Conservation (phyloP, 208 protist genomes). For the Angomonas deanei region DNA sequence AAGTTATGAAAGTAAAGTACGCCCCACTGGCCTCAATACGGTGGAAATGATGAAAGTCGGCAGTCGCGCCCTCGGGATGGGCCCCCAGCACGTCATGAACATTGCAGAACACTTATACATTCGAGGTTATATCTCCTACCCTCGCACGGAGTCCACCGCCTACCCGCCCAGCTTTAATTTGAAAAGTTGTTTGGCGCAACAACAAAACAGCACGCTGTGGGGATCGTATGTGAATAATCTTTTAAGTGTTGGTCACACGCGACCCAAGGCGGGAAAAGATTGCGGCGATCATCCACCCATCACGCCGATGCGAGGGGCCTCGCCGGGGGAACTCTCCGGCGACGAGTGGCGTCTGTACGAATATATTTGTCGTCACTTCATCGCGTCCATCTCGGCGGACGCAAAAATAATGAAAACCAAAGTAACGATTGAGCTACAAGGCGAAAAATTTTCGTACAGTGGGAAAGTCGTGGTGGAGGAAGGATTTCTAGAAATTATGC, state of each 20-base stretch:
- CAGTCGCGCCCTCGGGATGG: conserved; percentile 76
- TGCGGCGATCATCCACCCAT: conserved; percentile 91
- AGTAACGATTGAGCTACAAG: conserved; percentile 70
- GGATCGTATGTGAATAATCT: conserved; percentile 63
- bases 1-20: conserved; percentile 46
- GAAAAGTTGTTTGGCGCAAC: conserved; percentile 38
- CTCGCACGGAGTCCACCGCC: conserved; percentile 93
- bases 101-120: conserved; percentile 96
- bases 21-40: conserved; percentile 92
- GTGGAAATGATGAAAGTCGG: conserved; percentile 93
- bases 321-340: conserved; percentile 51
- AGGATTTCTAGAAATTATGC: conserved; percentile 86
- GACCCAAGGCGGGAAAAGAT: conserved; percentile 82
- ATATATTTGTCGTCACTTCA: conserved; percentile 87
- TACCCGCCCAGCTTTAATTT: conserved; percentile 93
- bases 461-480: conserved; percentile 72
- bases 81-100: conserved; percentile 91
- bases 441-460: conserved; percentile 69
- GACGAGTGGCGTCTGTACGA: conserved; percentile 88
- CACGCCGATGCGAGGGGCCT: conserved; percentile 80
- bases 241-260: conserved; percentile 47
- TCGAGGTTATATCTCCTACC: conserved; percentile 96
- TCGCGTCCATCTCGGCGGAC: conserved; percentile 81
- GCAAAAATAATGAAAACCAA: conserved; percentile 63
- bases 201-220: conserved; percentile 57